Percentiles rank a stretch among this genome's conserved stretches.
Conservation (phyloP, 2,329 filamentous ascomycete species). For the Botryotinia narcissicola region DNA sequence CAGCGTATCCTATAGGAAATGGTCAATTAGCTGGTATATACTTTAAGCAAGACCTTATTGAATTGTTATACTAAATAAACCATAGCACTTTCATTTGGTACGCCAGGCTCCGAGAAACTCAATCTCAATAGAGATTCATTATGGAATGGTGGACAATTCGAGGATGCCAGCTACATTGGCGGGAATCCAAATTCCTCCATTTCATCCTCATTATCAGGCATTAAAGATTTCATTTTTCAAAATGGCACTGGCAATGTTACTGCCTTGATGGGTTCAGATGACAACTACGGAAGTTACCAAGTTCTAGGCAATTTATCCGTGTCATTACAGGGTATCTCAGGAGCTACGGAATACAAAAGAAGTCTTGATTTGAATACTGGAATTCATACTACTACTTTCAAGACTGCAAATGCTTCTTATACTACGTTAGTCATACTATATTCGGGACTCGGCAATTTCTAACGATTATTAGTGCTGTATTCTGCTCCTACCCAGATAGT, state of each 20-base stretch:
- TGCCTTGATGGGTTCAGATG: slow-evolving; percentile 41
- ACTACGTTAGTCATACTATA: background rate
- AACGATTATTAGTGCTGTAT: slow-evolving; percentile 39
- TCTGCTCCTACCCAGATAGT: slow-evolving; percentile 47
- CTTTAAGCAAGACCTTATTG: no score
- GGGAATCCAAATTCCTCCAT: slow-evolving; percentile 45
- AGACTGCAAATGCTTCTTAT: slow-evolving; percentile 2
- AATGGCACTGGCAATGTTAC: slow-evolving; percentile 43
- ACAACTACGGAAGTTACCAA: slow-evolving; percentile 47
- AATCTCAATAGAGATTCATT: slow-evolving; percentile 49
- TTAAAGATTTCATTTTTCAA: slow-evolving; percentile 48
- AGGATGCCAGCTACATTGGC: slow-evolving; percentile 41
- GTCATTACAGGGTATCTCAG: slow-evolving; percentile 37
- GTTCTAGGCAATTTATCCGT: slow-evolving; percentile 49
- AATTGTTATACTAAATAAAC: background rate
- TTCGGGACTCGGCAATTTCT: slow-evolving; percentile 32
- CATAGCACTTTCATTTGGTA: slow-evolving; percentile 44
- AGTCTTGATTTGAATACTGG: slow-evolving; percentile 46
- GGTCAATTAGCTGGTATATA: slow-evolving; percentile 45
- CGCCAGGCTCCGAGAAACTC: slow-evolving; percentile 42
- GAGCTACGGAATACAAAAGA: slow-evolving; percentile 42
- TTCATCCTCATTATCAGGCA: slow-evolving; percentile 41
- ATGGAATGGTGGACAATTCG: slow-evolving; percentile 39
- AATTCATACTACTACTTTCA: slow-evolving; percentile 39
- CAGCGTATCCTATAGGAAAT: slow-evolving; percentile 49